These are phyloP conservation scores for Pterocarpus santalinus DNA, from an alignment of 306 rosid genomes.

Conservation along the genomic window DNA sequence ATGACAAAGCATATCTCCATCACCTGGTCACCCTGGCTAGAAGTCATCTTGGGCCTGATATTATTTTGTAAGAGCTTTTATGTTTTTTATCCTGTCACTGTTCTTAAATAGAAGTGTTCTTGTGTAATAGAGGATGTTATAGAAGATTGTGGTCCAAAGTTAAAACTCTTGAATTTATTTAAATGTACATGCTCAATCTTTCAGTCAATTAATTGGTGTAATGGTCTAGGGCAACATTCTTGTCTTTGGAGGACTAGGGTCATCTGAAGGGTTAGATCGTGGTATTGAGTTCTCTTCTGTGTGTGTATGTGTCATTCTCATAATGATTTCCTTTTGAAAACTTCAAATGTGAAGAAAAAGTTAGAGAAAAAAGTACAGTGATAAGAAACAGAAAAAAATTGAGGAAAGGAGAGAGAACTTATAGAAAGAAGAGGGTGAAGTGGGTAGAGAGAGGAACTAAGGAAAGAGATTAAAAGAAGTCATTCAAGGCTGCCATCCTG, in stretches of 20 bases:
- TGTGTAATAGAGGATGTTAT: conserved; percentile 3
- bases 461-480: neutral
- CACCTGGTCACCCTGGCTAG: conserved; percentile 76
- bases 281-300: conserved; percentile 3
- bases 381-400: neutral
- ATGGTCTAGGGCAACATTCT: neutral
- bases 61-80: conserved; percentile 74
- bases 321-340: neutral
- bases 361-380: neutral
- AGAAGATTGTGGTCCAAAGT: conserved; percentile 11
- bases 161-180: neutral
- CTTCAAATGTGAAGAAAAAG: neutral
- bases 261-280: neutral
- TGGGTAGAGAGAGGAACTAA: too few relatives aligned
- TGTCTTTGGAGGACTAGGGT: conserved; percentile 10
- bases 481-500: neutral
- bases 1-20: conserved; percentile 82
- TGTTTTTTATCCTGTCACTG: conserved; percentile 40
- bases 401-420: too few relatives aligned
- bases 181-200: neutral
- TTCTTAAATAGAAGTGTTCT: conserved; percentile 35
- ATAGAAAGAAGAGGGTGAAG: too few relatives aligned
- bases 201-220: conserved; percentile 21
- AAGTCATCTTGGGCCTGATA: conserved; percentile 77
- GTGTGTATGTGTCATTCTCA: neutral